phyloP scores from a whole-genome alignment of 176 grass and related monocot species.

The Carex parvula region DNA sequence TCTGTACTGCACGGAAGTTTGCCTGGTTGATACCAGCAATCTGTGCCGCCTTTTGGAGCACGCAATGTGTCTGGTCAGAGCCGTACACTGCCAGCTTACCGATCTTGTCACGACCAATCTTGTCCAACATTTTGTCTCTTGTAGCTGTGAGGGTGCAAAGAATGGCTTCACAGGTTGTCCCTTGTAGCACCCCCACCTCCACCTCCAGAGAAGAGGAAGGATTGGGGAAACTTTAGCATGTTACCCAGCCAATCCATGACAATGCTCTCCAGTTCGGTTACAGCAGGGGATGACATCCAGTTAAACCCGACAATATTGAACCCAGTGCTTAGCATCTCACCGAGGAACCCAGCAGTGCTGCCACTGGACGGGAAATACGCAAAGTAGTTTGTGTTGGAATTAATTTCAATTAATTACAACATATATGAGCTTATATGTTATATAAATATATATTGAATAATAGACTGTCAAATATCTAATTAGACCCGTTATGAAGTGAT shows the following conservation, averaged over 20 bases:
- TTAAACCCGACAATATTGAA: conserved; percentile 65
- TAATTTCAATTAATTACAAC: too few relatives aligned
- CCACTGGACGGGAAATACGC: conserved; percentile 60
- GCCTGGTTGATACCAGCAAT: conserved; percentile 40
- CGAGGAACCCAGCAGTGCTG: conserved; percentile 79
- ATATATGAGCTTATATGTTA: too few relatives aligned
- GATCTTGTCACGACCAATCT: conserved; percentile 36
- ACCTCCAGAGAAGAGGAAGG: conserved; percentile 48
- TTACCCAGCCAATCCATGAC: conserved; percentile 70
- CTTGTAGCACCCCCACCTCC: conserved; percentile 72
- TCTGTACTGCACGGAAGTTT: conserved; percentile 39
- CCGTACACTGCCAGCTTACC: conserved; percentile 60
- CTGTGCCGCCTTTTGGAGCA: conserved; percentile 54
- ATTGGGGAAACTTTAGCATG: conserved; percentile 52
- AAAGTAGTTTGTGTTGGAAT: conserved; percentile 55
- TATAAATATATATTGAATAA: too few relatives aligned
- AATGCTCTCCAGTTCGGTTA: conserved; percentile 65
- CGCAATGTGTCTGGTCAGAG: conserved; percentile 70
- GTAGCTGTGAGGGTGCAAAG: conserved; percentile 59
- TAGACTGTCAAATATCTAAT: too few relatives aligned
- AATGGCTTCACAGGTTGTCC: conserved; percentile 61
- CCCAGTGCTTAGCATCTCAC: conserved; percentile 65
- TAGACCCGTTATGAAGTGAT: too few relatives aligned
- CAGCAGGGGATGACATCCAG: conserved; percentile 79
- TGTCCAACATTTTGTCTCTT: conserved; percentile 46